Base-by-base conservation (phyloP, 192 early-diverging fungal genomes). In the Backusella westeae region DNA sequence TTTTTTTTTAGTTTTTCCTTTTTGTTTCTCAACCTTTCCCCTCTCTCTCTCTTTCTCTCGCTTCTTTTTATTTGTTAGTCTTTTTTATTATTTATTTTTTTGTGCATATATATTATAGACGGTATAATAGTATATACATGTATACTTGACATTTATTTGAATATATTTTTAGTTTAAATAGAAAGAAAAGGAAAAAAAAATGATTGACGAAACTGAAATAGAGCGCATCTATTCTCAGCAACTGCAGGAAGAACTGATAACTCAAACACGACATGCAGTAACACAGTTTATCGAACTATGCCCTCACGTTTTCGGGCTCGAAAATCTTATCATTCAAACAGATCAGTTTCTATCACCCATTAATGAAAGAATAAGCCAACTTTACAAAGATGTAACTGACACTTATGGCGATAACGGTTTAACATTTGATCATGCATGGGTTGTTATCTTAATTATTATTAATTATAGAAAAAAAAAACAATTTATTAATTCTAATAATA, bases 361-460 rank as follows among this genome's bases (percentile, higher is more conserved):
- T 36, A 14, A 56, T 15, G 71, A 73, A 21, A 65, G 66, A 15
- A 52, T 81, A 21, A 17, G 63, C 21, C 71, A 76, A 29, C 36
- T 81, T 4, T 81, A 77, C 23, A 49, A 81, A 69, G 68, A 70
- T 15, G 71, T 70, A 1, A 21, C 34, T 68, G 67, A 81, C 29
- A 34, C 63, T 21, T 81, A 81, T 26, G 6, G 26, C 17, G 69
- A 75, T 14, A 78, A 75, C 21, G 29, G 34, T 7, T 26, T 81
- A 9, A 29, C 21, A 19, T 81, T 81, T 73, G 80, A 81, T 63
- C 68, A 78, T 70, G 63, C 73, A 9, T 81, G 80, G 80, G 76
- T 81, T 34, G 34, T 17, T 53, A 29, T 23, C 10, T 29, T n/a
- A 15, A 49, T 36, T 12, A 35, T n/a, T 29, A 23, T n/a, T 53